These are phyloP conservation scores for Sugiyamaella boreocaroliniensis DNA, from an alignment of 805 yeast species.

Conservation along the genomic window DNA sequence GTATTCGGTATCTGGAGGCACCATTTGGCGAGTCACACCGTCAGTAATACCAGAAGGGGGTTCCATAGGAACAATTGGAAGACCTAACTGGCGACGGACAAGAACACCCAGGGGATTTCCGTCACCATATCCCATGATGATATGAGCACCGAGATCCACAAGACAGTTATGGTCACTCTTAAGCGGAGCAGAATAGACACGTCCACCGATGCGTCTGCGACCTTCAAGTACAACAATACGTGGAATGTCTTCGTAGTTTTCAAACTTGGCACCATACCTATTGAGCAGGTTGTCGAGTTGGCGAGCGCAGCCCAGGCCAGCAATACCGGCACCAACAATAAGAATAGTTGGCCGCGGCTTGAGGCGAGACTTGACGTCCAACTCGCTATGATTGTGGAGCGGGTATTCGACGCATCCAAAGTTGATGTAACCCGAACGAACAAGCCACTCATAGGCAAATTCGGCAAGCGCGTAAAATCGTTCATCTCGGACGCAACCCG, in stretches of 20 bases:
- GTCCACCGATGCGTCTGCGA: conserved; percentile 37
- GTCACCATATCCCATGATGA: conserved; percentile 35
- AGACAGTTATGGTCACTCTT: conserved; percentile 18
- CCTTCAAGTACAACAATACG: conserved; percentile 36
- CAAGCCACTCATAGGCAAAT: conserved; percentile 38
- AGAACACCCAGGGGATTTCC: conserved; percentile 39
- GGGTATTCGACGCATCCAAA: conserved; percentile 35
- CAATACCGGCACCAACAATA: conserved; percentile 93
- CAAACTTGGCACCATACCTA: conserved; percentile 29
- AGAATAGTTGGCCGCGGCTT: conserved; percentile 44
- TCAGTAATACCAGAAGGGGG: conserved; percentile 30
- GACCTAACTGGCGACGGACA: conserved; percentile 35
- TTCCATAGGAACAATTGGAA: conserved; percentile 33
- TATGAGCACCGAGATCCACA: conserved; percentile 38
- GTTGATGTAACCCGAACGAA: conserved; percentile 38
- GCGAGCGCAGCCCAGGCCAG: conserved; percentile 94
- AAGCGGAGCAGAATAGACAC: conserved; percentile 34
- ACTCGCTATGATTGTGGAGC: conserved; percentile 3
- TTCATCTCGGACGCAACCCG: conserved; percentile 36
- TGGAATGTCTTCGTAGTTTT: conserved; percentile 36
- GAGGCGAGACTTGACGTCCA: conserved; percentile 8
- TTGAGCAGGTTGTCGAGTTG: conserved; percentile 67
- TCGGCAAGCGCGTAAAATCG: conserved; percentile 36
- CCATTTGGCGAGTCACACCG: conserved; percentile 29
- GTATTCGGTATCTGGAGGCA: conserved; percentile 26